Base-by-base conservation (phyloP, 768 basidiomycete genomes). In the Hirschioporus abietinus region DNA sequence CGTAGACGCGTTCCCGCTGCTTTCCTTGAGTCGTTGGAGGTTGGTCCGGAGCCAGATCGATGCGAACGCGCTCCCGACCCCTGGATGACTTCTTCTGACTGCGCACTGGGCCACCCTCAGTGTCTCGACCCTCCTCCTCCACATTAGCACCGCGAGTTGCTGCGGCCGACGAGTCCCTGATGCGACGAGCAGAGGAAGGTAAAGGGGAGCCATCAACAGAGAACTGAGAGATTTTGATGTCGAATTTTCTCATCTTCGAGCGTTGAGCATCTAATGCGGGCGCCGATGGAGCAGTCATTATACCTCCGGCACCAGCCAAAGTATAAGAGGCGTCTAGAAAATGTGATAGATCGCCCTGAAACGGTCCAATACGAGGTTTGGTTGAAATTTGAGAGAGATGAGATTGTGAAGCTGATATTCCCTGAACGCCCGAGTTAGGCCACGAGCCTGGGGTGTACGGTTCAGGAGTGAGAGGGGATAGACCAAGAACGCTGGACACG, bases 1-100 rank as follows among this genome's bases (percentile, higher is more conserved):
- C 88, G 69, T 86, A 93, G 25, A 92, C 91, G 35, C 91, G 83
- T 23, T 85, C 83, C 23, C 91, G 83, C 24, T 85, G 87, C 70
- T 84, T 91, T n/a, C 91, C 91, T 74, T 92, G 89, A 0, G 90
- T 89, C 0, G 91, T 93, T 59, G 89, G 86, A 1, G 91, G 91
- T 71, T 93, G 91, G 72, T 89, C 88, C 3, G 88, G 81, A 1
- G 90, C 87, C 35, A 92, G 84, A 60, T 86, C 86, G 63, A 92
- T 88, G 58, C 75, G 85, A 30, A 61, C 30, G 24, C 60, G 60
- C 30, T 61, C 60, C 17, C 30, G 10, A 15, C 60, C 60, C 30
- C 30, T 61, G 23, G 42, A 52, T 6, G 42, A 52, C 12, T 52
- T 52, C 42, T 52, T 52, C 42, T 52, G 42, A 52, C 42, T 52